A percentile compares a stretch with the other conserved stretches of the same genome.
Evolutionary conservation across 352 stramenopile species (phyloP).

Genomic region (Globisporangium nagaii): DNA sequence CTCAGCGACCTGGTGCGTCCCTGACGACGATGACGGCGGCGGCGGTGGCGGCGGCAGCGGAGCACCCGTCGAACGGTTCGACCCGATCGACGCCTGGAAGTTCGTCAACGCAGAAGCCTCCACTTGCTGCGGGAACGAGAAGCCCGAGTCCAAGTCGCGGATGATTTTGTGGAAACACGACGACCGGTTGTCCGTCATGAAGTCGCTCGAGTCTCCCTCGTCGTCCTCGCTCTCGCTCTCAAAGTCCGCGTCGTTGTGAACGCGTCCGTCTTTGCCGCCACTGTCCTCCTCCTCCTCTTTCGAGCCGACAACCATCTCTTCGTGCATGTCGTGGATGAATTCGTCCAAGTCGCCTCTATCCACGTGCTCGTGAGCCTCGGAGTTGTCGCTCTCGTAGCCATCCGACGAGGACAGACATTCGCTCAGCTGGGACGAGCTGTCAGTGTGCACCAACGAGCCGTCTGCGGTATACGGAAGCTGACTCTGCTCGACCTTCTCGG

Average conservation of each 20-base stretch:
- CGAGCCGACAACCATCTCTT: constrained; percentile 2
- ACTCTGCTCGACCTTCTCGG: constrained; percentile 1
- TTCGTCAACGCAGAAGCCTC: constrained; percentile 21
- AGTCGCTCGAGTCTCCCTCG: constrained; percentile 12
- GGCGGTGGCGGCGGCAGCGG: constrained; percentile 2
- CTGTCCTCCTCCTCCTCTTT: neutral
- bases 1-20: neutral
- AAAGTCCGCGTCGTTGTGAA: constrained; percentile 13
- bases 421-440: constrained; percentile 22
- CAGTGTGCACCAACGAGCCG: constrained; percentile 22
- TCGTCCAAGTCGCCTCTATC: constrained; percentile 23
- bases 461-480: constrained; percentile 1
- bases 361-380: constrained; percentile 9
- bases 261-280: neutral
- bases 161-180: constrained; percentile 43
- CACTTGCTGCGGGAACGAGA: constrained; percentile 46
- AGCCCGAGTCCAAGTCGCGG: constrained; percentile 45
- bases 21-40: constrained; percentile 14
- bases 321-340: constrained; percentile 17
- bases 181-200: constrained; percentile 9
- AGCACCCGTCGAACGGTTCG: neutral
- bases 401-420: constrained; percentile 15
- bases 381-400: constrained; percentile 26
- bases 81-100: constrained; percentile 13
- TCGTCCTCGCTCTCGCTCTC: constrained; percentile 18